Conservation (phyloP, 345 rosid genomes). For the Chamaenerion angustifolium region DNA sequence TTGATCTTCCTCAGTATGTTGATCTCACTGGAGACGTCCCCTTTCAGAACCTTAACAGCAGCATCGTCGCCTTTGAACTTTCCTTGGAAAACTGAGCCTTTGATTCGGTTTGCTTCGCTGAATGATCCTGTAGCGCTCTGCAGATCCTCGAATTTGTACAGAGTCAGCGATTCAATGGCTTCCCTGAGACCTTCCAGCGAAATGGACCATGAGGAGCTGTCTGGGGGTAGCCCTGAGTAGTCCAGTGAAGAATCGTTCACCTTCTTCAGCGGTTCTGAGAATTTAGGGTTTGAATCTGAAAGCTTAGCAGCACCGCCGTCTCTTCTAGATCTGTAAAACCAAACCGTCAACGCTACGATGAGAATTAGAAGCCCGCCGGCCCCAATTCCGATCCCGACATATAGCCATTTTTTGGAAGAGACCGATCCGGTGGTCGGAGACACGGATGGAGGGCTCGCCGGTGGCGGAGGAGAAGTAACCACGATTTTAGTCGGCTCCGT, state of each 20-base stretch:
- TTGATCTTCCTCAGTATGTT: constrained; percentile 65
- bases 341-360: constrained; percentile 11
- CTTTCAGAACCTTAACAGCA: constrained; percentile 71
- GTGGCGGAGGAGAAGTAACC: constrained; percentile 7
- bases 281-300: no score
- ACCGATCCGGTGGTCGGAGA: constrained; percentile 11
- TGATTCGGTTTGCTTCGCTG: constrained; percentile 41
- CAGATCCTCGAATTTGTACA: constrained; percentile 48
- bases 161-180: constrained; percentile 49
- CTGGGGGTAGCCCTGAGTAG: constrained; percentile 14
- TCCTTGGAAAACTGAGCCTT: constrained; percentile 57
- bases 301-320: neutral
- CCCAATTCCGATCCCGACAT: constrained; percentile 46
- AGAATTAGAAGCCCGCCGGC: constrained; percentile 26
- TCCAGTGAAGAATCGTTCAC: constrained; percentile 7
- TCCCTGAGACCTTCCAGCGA: constrained; percentile 18
- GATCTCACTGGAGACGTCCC: constrained; percentile 66
- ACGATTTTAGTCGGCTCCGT: constrained; percentile 25
- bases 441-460: constrained; percentile 7
- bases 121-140: constrained; percentile 44
- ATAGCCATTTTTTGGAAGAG: constrained; percentile 48
- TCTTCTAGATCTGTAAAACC: constrained; percentile 11
- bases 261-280: constrained; percentile 2
- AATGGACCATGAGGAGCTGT: constrained; percentile 24
- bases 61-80: constrained; percentile 58